These are phyloP conservation scores for Kwoniella dejecticola DNA, from an alignment of 768 basidiomycete genomes.

Conservation along the genomic window DNA sequence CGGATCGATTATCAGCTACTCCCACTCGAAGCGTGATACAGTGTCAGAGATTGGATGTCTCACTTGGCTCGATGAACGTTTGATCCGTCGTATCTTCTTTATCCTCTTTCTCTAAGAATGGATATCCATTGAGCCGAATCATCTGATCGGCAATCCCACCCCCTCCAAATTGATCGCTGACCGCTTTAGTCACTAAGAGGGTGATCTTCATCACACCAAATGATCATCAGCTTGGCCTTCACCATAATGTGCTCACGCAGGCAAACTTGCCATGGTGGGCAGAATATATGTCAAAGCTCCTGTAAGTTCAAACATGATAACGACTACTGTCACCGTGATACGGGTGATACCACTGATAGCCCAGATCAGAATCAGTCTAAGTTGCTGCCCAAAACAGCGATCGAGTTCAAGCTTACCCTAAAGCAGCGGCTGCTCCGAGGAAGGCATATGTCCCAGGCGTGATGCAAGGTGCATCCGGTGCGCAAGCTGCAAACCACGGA, in stretches of 20 bases:
- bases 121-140: constrained; percentile 96
- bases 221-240: constrained; percentile 27
- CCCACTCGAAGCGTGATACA: not conserved
- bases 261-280: constrained; percentile 81
- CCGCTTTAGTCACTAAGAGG: constrained; percentile 91
- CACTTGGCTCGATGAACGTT: constrained; percentile 86
- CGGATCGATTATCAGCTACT: not conserved
- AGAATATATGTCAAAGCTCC: constrained; percentile 95
- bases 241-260: not conserved
- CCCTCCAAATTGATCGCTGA: constrained; percentile 89
- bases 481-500: constrained; percentile 86
- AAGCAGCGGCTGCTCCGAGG: constrained; percentile 90
- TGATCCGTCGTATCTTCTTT: constrained; percentile 59
- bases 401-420: constrained; percentile 78
- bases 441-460: constrained; percentile 98
- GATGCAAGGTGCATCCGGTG: constrained; percentile 91
- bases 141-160: constrained; percentile 95
- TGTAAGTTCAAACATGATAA: constrained; percentile 99
- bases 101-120: constrained; percentile 94
- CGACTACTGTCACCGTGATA: constrained; percentile 95
- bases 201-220: constrained; percentile 70
- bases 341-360: constrained; percentile 95
- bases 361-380: too few relatives aligned
- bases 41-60: constrained; percentile 31
- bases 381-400: too few relatives aligned